Evolutionary conservation across 1,284 basidiomycete genomes (phyloP).

Genomic region (Mycosarcoma mackinlayi): DNA sequence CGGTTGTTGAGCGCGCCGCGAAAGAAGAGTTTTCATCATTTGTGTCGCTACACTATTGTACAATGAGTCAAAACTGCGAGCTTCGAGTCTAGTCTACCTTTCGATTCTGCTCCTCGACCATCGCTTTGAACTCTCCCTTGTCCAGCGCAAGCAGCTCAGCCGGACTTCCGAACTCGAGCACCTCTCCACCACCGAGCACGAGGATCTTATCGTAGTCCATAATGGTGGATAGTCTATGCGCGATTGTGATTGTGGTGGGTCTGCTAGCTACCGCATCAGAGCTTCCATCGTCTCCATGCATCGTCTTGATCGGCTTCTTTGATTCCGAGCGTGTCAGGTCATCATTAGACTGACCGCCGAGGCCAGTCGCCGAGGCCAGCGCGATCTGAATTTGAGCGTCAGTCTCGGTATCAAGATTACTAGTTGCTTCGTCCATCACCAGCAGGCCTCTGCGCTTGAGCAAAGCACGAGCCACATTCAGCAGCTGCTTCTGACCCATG

Average conservation of each 20-base stretch:
- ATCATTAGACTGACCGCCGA: background rate
- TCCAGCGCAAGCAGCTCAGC: conserved; percentile 16
- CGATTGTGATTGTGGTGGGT: conserved; percentile 39
- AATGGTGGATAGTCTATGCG: conserved; percentile 79
- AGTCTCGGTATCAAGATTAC: conserved; percentile 19
- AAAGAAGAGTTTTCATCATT: no score
- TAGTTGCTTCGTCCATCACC: conserved; percentile 71
- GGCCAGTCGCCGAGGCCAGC: conserved; percentile 34
- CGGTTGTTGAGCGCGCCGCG: no score
- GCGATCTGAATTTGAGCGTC: conserved; percentile 74
- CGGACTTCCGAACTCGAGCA: conserved; percentile 73
- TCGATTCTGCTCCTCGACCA: conserved; percentile 34
- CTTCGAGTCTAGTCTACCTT: conserved; percentile 14
- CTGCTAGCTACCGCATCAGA: conserved; percentile 13
- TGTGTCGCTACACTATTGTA: no score
- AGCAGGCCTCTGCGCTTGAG: conserved; percentile 71
- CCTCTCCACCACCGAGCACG: conserved; percentile 77
- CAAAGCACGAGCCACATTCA: conserved; percentile 71
- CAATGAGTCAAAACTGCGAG: no score
- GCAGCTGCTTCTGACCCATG: conserved; percentile 63
- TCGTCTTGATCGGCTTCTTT: conserved; percentile 35
- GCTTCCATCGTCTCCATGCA: background rate
- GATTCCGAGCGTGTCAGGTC: background rate
- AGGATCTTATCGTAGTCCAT: conserved; percentile 80
- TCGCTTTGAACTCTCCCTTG: conserved; percentile 25